Evolutionary conservation across 1,139 yeast genomes (phyloP), one percentile per base, ranked within the genome.

Genomic region (Nakaseomyces kungkrabaensis): DNA sequence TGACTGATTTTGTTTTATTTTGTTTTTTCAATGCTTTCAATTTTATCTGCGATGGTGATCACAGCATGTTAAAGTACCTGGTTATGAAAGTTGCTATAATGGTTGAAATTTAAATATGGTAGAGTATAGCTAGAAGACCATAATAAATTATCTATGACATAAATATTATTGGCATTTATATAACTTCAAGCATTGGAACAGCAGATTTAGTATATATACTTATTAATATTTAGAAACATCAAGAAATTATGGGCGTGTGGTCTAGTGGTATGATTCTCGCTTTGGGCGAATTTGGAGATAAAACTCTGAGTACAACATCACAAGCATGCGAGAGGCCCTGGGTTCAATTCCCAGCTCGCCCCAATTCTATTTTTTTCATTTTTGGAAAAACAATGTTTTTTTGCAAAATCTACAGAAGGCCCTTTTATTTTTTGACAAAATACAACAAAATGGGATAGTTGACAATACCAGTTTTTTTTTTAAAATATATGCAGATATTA

Each of bases 291-390:
- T 10, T 4, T n/a, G 36, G 26, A 43, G 27, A 26, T 17, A 17
- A 17, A 17, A 47, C 33, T 29, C 32, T 10, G 41, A 33, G 49
- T 26, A 27, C n/a, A 37, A 26, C 27, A 25, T 25, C 46, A 43
- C 46, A 47, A 47, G 46, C 49, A 42, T 47, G 49, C 49, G 49
- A 47, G 49, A 47, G 49, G 49, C 49, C 49, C 49, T 57, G 62
- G 62, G 62, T 59, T 59, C 62, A 59, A 59, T 59, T 59, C 62
- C 62, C 62, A 57, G 62, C 60, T 57, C 60, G 62, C 62, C 62
- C 62, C 62, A 43, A 43, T 51, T 41, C 4, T 13, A 50, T 49
- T 43, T 50, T 49, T 52, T 47, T 48, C 13, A 37, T 27, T 34
- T 36, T 36, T 36, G 25, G 6, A 32, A n/a, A 32, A 22, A 13